Evolutionary conservation across 345 rosid genomes (phyloP), one percentile per base, ranked within the genome.

Genomic region (Turnera subulata): DNA sequence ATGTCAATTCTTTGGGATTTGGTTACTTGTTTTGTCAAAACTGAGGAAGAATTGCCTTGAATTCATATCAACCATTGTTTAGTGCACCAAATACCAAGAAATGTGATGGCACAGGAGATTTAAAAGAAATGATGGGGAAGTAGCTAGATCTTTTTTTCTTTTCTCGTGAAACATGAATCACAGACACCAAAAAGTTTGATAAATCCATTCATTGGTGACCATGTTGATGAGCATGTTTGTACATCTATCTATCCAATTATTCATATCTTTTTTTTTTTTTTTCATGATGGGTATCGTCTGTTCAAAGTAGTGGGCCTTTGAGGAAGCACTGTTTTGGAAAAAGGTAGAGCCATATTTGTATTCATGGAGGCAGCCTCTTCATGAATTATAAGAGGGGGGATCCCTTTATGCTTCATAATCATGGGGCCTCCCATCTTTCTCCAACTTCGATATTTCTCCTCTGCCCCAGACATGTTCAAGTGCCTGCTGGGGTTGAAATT

Each of bases 401-500:
- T 20, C 46, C 9, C 45, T 48, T 50, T 53, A 15, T 32, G 69
- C 42, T 63, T 64, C 55, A 65, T 64, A 66, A 60, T 64, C 59
- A 65, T 64, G 71, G 72, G 77, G 50, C 69, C 76, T 65, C 63
- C 20, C 50, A 42, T 50, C 58, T 64, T 40, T 39, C 49, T 53
- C 33, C 68, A 65, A 59, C 69, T 65, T 51, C 40, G 58, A 49
- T 53, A 63, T 59, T 67, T 58, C 67, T 46, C 48, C 24, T 16
- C 51, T 48, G 46, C 25, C 64, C 17, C 68, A 68, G 79, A 73
- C 79, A 68, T 56, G 23, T 67, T 67, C 70, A 70, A 50, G 64
- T 67, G 74, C 46, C 56, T 68, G 79, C 48, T 71, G 75, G 75
- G 76, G 12, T 0, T 14, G 53, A 56, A 76, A 58, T 76, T 67